Base-by-base conservation (phyloP, 1,284 basidiomycete species). In the Papiliotrema nemorosa region DNA sequence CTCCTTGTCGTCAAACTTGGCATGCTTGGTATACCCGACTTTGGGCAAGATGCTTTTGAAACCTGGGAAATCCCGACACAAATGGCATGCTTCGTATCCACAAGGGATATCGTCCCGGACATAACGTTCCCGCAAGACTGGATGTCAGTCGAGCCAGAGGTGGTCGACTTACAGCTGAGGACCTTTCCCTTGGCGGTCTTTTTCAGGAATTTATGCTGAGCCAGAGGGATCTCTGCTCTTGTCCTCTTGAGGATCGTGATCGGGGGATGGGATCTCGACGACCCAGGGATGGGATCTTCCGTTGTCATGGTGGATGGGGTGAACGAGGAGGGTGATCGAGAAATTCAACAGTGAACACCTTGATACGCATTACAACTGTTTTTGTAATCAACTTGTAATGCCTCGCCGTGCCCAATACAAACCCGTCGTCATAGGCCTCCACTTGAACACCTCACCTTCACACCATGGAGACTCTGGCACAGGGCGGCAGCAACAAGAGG, bases 171-270 rank as follows among this genome's bases (percentile, higher is more conserved):
- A 89, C 90, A 86, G 79, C 92, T 94, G 66, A 92, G 83, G 26
- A 99, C 90, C 70, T 94, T 96, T 22, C 96, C 94, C 54, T 84
- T 77, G 0, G 88, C 89, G 0, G 96, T 97, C 77, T 98, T 98
- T 74, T 88, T 91, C 78, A 90, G 86, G 71, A 91, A 94, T 70
- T 90, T 92, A 55, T 86, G 84, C 63, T 90, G 88, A 0, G 88
- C 86, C 3, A 89, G 70, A 2, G 84, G 81, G 0, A 85, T 82
- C 68, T 92, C 90, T 16, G 81, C 79, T 22, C 80, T 75, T 12
- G 85, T 80, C 50, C 90, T 78, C 66, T 90, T 92, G 34, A 85
- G 77, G 44, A 92, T 88, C 0, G 84, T 85, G 47, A 91, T 90
- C 3, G 57, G 57, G 12, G 70, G 68, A 35, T 65, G 64, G 31